Percentiles rank a stretch among this genome's conserved stretches.
phyloP scores from a whole-genome alignment of 495 filamentous ascomycete genomes.

The Aspergillus haitiensis region DNA sequence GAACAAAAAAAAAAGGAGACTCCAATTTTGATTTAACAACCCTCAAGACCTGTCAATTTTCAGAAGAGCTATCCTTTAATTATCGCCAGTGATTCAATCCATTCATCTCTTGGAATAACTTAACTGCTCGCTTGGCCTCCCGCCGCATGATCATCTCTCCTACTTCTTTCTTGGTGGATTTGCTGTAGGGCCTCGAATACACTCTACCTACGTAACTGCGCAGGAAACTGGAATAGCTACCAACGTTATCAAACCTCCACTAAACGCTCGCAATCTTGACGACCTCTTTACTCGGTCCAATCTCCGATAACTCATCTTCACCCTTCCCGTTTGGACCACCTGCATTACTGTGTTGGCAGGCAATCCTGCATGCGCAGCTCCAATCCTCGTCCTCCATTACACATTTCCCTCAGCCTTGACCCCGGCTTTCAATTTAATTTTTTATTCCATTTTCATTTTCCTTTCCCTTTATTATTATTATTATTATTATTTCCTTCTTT shows the following conservation, averaged over 20 bases:
- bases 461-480: slow-evolving; percentile 1
- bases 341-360: slow-evolving; percentile 49
- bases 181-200: slow-evolving; percentile 34
- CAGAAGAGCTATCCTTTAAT: slow-evolving; percentile 13
- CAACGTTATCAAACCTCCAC: slow-evolving; percentile 28
- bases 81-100: slow-evolving; percentile 15
- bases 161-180: slow-evolving; percentile 31
- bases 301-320: slow-evolving; percentile 40
- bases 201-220: slow-evolving; percentile 44
- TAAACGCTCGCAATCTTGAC: slow-evolving; percentile 36
- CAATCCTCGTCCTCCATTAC: slow-evolving; percentile 24
- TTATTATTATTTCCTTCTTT: slow-evolving; percentile 11
- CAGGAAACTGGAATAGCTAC: slow-evolving; percentile 39
- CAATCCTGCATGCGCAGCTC: slow-evolving; percentile 33
- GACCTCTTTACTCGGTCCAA: slow-evolving; percentile 31
- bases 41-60: slow-evolving; percentile 9
- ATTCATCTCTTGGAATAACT: slow-evolving; percentile 20
- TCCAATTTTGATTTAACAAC: slow-evolving; percentile 8
- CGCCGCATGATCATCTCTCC: slow-evolving; percentile 36
- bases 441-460: slow-evolving; percentile 11
- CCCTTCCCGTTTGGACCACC: slow-evolving; percentile 44
- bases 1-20: slow-evolving; percentile 12
- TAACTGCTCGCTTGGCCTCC: slow-evolving; percentile 33
- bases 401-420: slow-evolving; percentile 30
- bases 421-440: slow-evolving; percentile 10